Conservation (phyloP, 805 yeast species). For the Candida gorgasii region DNA sequence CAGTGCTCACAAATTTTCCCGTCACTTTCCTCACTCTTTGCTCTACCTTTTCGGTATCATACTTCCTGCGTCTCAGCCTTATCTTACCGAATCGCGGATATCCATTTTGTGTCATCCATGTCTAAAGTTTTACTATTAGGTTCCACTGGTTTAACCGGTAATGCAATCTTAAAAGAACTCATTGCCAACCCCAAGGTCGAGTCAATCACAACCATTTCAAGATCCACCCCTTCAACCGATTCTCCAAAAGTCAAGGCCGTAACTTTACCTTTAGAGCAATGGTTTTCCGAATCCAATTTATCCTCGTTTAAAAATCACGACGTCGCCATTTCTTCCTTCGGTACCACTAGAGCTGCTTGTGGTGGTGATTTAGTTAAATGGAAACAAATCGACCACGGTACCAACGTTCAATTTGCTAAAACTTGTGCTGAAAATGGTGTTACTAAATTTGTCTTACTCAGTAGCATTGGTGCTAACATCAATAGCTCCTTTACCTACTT, state of each 20-base stretch:
- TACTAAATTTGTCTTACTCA: constrained; percentile 65
- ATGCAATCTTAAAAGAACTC: constrained; percentile 50
- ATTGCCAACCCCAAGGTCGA: constrained; percentile 34
- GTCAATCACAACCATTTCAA: constrained; percentile 50
- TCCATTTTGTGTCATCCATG: constrained; percentile 1
- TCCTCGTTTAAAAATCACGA: constrained; percentile 22
- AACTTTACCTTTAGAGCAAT: constrained; percentile 29
- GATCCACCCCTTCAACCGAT: constrained; percentile 43
- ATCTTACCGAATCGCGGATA: too few relatives aligned
- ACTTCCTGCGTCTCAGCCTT: too few relatives aligned
- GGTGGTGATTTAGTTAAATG: constrained; percentile 82
- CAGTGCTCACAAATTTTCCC: too few relatives aligned
- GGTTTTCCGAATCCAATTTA: constrained; percentile 4
- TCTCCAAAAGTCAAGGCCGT: constrained; percentile 37
- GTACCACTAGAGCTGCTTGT: constrained; percentile 72
- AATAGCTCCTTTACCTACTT: constrained; percentile 61
- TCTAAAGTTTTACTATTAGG: constrained; percentile 48
- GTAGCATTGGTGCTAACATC: constrained; percentile 63
- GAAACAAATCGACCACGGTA: constrained; percentile 70
- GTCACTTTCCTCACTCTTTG: too few relatives aligned
- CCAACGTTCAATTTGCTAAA: constrained; percentile 66
- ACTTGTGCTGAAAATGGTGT: constrained; percentile 73
- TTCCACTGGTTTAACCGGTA: constrained; percentile 79
- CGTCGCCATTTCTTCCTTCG: constrained; percentile 64
- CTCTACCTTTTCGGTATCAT: too few relatives aligned